Conservation (phyloP, 169 alveolate species). For the Eimeria necatrix region DNA sequence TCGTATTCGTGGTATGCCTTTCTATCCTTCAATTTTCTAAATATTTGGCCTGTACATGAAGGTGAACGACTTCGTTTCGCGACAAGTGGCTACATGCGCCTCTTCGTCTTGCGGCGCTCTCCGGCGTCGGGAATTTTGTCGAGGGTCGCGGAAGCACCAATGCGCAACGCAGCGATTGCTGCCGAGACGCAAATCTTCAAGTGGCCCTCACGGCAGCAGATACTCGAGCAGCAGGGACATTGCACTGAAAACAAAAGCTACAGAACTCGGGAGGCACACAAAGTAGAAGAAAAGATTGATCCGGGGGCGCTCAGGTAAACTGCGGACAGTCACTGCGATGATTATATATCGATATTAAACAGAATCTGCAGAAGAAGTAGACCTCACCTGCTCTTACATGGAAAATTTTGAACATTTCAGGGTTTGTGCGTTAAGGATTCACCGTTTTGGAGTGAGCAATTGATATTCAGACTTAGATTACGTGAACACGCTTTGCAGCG, state of each 20-base stretch:
- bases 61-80: conserved; percentile 57
- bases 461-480: no score
- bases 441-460: no score
- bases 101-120: conserved; percentile 45
- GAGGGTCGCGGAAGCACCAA: conserved; percentile 51
- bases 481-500: no score
- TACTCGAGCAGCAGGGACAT: no score
- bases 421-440: no score
- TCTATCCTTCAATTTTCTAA: no score
- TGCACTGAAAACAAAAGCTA: background rate
- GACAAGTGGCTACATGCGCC: conserved; percentile 33
- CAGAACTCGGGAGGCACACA: background rate
- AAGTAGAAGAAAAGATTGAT: background rate
- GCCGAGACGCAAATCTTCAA: conserved; percentile 58
- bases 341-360: no score
- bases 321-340: no score
- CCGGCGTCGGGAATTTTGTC: conserved; percentile 46
- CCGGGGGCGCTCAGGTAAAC: conserved; percentile 42
- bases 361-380: no score
- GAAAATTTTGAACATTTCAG: no score
- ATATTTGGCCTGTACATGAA: background rate
- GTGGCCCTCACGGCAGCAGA: background rate
- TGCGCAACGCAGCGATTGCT: conserved; percentile 48
- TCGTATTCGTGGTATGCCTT: no score
- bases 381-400: no score